These are phyloP conservation scores for Mucor piriformis DNA, from an alignment of 371 early-diverging fungal genomes.

Conservation along the genomic window DNA sequence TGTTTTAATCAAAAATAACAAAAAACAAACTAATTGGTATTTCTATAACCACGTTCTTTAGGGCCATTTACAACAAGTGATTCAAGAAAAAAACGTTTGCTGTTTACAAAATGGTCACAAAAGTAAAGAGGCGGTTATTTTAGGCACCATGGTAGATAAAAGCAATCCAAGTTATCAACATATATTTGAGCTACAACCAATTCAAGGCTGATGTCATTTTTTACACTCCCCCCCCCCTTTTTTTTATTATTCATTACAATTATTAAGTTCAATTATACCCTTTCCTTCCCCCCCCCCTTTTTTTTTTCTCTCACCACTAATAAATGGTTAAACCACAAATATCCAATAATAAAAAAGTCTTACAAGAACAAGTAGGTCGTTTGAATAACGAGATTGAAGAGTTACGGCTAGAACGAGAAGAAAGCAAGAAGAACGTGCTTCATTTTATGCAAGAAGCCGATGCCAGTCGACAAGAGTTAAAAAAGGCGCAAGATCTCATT, in stretches of 20 bases:
- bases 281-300: background rate
- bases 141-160: slow-evolving; percentile 43
- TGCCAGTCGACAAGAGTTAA: slow-evolving; percentile 25
- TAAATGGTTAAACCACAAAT: slow-evolving; percentile 19
- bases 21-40: background rate
- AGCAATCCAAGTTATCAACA: slow-evolving; percentile 30
- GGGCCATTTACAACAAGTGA: slow-evolving; percentile 70
- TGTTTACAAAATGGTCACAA: slow-evolving; percentile 58
- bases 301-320: background rate
- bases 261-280: background rate
- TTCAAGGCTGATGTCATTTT: slow-evolving; percentile 3
- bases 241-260: slow-evolving; percentile 3
- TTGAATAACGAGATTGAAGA: slow-evolving; percentile 46
- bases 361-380: slow-evolving; percentile 33
- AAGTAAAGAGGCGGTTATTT: slow-evolving; percentile 35
- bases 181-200: slow-evolving; percentile 38
- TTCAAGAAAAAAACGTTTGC: slow-evolving; percentile 59
- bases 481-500: slow-evolving; percentile 23
- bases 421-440: slow-evolving; percentile 43
- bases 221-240: background rate
- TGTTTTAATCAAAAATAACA: background rate
- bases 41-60: slow-evolving; percentile 26
- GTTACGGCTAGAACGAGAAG: slow-evolving; percentile 40
- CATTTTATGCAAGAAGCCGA: slow-evolving; percentile 48
- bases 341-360: slow-evolving; percentile 22